Evolutionary conservation across 2,329 filamentous ascomycete genomes (phyloP).

Genomic region (Botrytis elliptica): DNA sequence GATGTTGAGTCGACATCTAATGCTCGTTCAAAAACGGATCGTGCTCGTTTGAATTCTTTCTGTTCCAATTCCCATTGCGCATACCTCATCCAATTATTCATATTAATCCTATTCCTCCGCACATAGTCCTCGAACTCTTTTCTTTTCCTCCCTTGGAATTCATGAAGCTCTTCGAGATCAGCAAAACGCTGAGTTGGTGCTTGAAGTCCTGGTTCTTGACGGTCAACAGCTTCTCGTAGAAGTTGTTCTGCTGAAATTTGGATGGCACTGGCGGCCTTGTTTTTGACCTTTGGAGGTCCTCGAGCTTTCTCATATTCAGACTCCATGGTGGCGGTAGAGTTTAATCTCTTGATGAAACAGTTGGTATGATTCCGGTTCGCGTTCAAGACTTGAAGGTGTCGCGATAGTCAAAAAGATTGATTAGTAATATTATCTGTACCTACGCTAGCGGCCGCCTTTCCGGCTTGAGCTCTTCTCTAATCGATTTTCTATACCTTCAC

Average conservation of each 20-base stretch:
- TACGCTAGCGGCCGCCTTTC: slow-evolving; percentile 28
- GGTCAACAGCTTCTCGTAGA: slow-evolving; percentile 92
- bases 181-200: slow-evolving; percentile 93
- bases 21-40: slow-evolving; percentile 91
- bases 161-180: slow-evolving; percentile 95
- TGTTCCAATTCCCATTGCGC: slow-evolving; percentile 97
- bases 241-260: slow-evolving; percentile 98
- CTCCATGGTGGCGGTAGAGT: slow-evolving; percentile 65
- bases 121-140: slow-evolving; percentile 99
- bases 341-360: neutral
- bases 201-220: slow-evolving; percentile 84
- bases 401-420: slow-evolving; percentile 1
- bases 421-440: neutral
- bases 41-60: slow-evolving; percentile 89
- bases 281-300: slow-evolving; percentile 94
- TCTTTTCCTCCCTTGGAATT: slow-evolving; percentile 92
- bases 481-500: slow-evolving; percentile 13
- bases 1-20: slow-evolving; percentile 88
- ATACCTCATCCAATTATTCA: slow-evolving; percentile 99
- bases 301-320: slow-evolving; percentile 55
- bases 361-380: slow-evolving; percentile 17
- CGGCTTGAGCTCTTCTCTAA: neutral
- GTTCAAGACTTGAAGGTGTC: slow-evolving; percentile 13
- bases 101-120: slow-evolving; percentile 86
- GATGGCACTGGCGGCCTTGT: slow-evolving; percentile 88